Conservation (phyloP, 495 filamentous ascomycete species). For the Lindgomyces ingoldianus region DNA sequence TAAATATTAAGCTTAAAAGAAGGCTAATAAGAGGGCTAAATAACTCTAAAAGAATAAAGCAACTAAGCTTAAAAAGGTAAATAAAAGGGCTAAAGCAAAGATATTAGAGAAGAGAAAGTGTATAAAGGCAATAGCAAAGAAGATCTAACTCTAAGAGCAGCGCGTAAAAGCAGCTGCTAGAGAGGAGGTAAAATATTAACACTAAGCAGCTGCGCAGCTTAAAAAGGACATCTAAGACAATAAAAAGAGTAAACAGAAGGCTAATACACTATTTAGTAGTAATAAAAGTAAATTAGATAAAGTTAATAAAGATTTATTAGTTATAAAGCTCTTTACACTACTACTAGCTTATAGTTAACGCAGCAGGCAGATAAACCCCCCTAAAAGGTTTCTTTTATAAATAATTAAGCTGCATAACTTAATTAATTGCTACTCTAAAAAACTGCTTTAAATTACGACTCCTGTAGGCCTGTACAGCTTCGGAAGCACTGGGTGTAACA, state of each 20-base stretch:
- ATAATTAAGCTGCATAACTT: too few species aligned
- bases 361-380: too few species aligned
- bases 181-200: neutral
- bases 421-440: too few species aligned
- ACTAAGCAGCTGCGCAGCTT: neutral
- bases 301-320: too few species aligned
- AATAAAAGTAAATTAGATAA: too few species aligned
- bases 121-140: neutral
- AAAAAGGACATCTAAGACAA: neutral
- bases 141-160: neutral
- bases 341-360: too few species aligned
- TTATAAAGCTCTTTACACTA: too few species aligned
- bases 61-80: neutral
- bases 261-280: too few species aligned
- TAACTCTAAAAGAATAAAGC: constrained; percentile 4
- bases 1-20: neutral
- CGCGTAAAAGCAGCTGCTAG: neutral
- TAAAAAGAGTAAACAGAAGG: neutral
- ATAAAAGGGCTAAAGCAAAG: neutral
- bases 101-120: neutral
- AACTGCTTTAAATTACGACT: too few species aligned
- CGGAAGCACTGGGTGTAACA: too few species aligned
- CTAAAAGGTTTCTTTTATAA: too few species aligned
- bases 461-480: too few species aligned
- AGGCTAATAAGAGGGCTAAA: neutral